phyloP scores from a whole-genome alignment of 371 early-diverging fungal species.

The Mucor plumbeus region DNA sequence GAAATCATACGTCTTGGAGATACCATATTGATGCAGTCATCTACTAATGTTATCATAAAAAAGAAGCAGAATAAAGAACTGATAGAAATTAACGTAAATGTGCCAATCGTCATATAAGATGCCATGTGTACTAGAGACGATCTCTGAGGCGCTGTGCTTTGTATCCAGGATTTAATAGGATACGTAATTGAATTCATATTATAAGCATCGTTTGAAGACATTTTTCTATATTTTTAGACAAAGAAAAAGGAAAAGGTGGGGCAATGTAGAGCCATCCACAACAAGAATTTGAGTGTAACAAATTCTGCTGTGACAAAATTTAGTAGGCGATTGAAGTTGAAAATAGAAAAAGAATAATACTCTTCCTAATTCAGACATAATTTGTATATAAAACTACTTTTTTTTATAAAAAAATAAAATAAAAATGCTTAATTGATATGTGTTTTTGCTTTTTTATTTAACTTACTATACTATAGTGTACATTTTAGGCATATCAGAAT shows the following conservation, averaged over 20 bases:
- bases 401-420: too few species aligned
- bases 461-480: too few species aligned
- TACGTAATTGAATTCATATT: conserved; percentile 8
- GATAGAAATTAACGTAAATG: conserved; percentile 20
- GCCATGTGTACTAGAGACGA: conserved; percentile 17
- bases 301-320: too few species aligned
- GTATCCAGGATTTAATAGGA: conserved; percentile 7
- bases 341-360: too few species aligned
- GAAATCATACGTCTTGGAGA: conserved; percentile 34
- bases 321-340: neutral
- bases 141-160: conserved; percentile 1
- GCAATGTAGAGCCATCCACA: too few species aligned
- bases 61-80: conserved; percentile 36
- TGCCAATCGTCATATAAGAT: conserved; percentile 28
- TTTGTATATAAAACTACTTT: too few species aligned
- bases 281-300: too few species aligned
- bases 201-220: conserved; percentile 3
- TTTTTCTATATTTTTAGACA: neutral
- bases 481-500: too few species aligned
- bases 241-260: conserved; percentile 7
- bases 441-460: too few species aligned
- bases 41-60: conserved; percentile 33
- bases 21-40: conserved; percentile 31
- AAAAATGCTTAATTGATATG: too few species aligned
- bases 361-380: too few species aligned